Evolutionary conservation across 495 filamentous ascomycete genomes (phyloP).

Genomic region (Coniosporium apollinis): DNA sequence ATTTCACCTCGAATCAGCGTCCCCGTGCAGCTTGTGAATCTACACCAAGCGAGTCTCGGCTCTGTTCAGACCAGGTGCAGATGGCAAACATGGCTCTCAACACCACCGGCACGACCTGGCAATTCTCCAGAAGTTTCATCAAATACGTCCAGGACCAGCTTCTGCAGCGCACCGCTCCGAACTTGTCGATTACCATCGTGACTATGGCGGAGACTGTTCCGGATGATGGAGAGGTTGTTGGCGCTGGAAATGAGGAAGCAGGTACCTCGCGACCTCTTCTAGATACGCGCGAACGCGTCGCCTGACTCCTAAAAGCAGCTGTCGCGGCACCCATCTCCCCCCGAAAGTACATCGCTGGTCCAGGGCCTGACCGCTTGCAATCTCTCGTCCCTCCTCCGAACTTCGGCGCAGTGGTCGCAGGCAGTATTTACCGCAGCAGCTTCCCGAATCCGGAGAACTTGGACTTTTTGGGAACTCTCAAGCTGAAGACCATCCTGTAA

Average conservation of each 20-base stretch:
- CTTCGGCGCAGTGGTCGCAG: slow-evolving; percentile 46
- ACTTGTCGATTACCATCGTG: background rate
- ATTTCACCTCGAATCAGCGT: too few relatives aligned
- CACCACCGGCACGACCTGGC: too few relatives aligned
- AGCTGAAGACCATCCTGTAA: slow-evolving; percentile 61
- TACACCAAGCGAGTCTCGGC: too few relatives aligned
- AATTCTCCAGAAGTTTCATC: too few relatives aligned
- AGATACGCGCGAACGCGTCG: background rate
- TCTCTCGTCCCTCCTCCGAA: slow-evolving; percentile 35
- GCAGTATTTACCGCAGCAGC: slow-evolving; percentile 53
- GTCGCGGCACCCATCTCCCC: background rate
- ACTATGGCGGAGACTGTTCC: background rate
- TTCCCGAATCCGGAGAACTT: slow-evolving; percentile 52
- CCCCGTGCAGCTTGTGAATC: too few relatives aligned
- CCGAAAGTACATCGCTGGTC: background rate
- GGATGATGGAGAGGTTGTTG: background rate
- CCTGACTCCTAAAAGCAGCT: background rate
- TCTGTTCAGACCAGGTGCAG: too few relatives aligned
- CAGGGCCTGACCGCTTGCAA: slow-evolving; percentile 6
- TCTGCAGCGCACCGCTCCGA: background rate
- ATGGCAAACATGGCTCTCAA: too few relatives aligned
- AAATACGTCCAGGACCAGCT: background rate
- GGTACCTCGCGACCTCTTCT: background rate
- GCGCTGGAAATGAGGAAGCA: background rate
- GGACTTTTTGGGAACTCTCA: slow-evolving; percentile 41